Conservation (phyloP, 225 moss, liverwort and hornwort species). For the Pleurozium schreberi region DNA sequence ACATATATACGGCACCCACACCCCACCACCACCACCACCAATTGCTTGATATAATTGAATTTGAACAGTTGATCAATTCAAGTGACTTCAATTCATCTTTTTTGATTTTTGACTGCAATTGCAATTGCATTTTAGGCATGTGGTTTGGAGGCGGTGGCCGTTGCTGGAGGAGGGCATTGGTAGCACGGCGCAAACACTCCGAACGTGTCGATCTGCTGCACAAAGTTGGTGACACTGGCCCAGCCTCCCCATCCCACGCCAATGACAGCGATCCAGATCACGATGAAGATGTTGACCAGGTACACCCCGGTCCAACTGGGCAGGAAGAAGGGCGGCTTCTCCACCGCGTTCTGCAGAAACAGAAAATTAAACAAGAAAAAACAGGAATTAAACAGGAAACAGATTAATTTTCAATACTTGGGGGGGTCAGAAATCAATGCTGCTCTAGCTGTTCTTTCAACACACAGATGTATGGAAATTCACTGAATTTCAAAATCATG, state of each 20-base stretch:
- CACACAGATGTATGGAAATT: background rate
- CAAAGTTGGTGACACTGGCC: conserved; percentile 45
- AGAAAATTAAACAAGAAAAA: too few species aligned
- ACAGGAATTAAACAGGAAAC: too few species aligned
- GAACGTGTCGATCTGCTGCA: conserved; percentile 27
- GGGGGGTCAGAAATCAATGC: too few species aligned
- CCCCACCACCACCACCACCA: background rate
- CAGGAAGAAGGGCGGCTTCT: conserved; percentile 49
- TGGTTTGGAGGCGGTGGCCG: background rate
- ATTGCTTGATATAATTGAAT: background rate
- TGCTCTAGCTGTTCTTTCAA: background rate
- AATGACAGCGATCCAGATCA: conserved; percentile 20
- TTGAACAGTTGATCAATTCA: background rate
- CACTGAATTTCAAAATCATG: too few species aligned
- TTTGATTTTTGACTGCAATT: too few species aligned
- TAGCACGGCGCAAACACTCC: conserved; percentile 44
- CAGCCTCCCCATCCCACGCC: conserved; percentile 45
- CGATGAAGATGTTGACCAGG: conserved; percentile 35
- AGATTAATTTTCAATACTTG: background rate
- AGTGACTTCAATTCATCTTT: background rate
- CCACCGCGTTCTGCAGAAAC: conserved; percentile 35
- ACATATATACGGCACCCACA: background rate
- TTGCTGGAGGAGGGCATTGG: conserved; percentile 12
- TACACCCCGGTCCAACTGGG: conserved; percentile 42
- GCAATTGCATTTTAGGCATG: background rate